Base-by-base conservation (phyloP, 768 basidiomycete genomes). In the Dacryopinax spathularia region DNA sequence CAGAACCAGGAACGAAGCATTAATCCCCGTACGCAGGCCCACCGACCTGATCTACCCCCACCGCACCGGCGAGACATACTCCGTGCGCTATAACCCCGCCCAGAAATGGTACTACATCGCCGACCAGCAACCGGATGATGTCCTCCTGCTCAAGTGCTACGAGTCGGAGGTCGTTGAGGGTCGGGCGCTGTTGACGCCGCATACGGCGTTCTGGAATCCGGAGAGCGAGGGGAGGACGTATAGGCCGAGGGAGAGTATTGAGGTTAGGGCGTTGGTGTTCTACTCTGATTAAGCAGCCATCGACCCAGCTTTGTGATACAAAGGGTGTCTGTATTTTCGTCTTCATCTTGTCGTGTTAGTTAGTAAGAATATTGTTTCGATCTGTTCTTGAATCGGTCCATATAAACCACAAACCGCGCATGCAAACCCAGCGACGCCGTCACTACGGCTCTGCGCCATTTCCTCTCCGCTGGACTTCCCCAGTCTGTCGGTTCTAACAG, bases 51-150 rank as follows among this genome's bases (percentile, higher is more conserved):
- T 78, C 64, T 75, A 74, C 67, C 69, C 70, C 5, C 25, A 73
- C 63, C 71, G 71, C 34, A 73, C 73, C 33, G 77, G 77, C 48
- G 67, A 71, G 44, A 76, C 70, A 27, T 76, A 70, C 68, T 70
- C 66, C 66, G 73, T 78, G 60, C 71, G 70, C 33, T 72, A 74
- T 67, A 76, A 73, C 64, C 73, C 74, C 2, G 65, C 61, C 3
- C 76, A 78, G 68, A 68, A 67, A 61, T 78, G 77, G 77, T 75
- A 75, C 62, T 77, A 76, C 69, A 66, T 78, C 34, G 68, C 72
- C 7, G 69, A 75, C 63, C 74, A 75, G 33, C 34, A 37, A 7
- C 63, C 64, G 13, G 34, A 39, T 4, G 64, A 64, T 18, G 48
- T 60, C 22, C 20, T 65, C 48, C 29, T 65, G 18, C 62, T 65